Conservation (phyloP, 331 rosid species). For the Cydonia oblonga region DNA sequence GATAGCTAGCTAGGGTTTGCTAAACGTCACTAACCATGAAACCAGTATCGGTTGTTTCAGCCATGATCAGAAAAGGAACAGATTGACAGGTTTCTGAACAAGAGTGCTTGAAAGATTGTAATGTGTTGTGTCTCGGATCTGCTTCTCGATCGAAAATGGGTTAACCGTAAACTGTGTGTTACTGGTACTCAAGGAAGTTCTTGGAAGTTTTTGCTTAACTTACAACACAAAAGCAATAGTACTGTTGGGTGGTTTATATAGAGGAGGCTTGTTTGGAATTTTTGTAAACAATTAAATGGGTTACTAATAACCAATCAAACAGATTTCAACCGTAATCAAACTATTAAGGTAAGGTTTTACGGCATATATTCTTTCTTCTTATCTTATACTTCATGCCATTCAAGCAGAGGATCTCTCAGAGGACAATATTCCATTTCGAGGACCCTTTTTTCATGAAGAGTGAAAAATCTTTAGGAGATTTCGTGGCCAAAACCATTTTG, state of each 20-base stretch:
- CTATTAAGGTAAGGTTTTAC: not conserved
- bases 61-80: not conserved
- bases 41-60: too few species aligned
- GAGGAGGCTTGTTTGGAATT: not conserved
- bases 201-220: too few species aligned
- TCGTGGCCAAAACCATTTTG: not conserved
- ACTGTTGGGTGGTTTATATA: not conserved
- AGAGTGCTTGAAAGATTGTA: not conserved
- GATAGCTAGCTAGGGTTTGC: too few species aligned
- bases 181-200: not conserved
- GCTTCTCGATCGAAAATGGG: not conserved
- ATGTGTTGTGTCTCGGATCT: not conserved
- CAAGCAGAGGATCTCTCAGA: not conserved
- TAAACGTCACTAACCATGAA: not conserved
- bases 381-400: not conserved
- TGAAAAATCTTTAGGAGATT: not conserved
- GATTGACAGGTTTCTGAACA: not conserved
- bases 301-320: not conserved
- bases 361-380: not conserved
- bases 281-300: not conserved
- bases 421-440: not conserved
- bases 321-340: not conserved
- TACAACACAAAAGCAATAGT: too few species aligned
- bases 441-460: not conserved
- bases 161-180: not conserved